Evolutionary conservation across 2,329 filamentous ascomycete species (phyloP).

Genomic region (Capronia coronata): DNA sequence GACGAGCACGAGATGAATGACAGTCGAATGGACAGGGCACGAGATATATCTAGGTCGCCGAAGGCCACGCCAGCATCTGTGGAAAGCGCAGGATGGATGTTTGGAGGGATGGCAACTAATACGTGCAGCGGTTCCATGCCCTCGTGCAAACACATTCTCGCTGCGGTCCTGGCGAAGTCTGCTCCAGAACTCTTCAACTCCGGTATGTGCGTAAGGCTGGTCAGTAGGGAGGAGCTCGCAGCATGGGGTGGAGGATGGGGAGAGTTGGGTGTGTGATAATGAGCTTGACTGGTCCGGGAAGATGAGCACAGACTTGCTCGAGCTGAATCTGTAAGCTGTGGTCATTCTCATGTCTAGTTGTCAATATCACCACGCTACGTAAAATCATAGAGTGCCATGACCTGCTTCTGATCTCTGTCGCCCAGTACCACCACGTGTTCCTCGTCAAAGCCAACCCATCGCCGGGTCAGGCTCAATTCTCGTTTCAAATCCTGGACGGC

Average conservation of each 20-base stretch:
- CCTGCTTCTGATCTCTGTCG: conserved; percentile 61
- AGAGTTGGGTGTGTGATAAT: conserved; percentile 28
- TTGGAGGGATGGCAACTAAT: conserved; percentile 35
- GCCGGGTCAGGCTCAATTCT: conserved; percentile 42
- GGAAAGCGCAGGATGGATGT: conserved; percentile 28
- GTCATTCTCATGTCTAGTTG: too few species aligned
- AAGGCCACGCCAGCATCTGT: not conserved
- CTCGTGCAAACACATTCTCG: conserved; percentile 83
- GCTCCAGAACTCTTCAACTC: conserved; percentile 54
- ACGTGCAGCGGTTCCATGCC: conserved; percentile 37
- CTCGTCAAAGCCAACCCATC: conserved; percentile 82
- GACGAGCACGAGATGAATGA: conserved; percentile 26
- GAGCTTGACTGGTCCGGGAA: too few species aligned
- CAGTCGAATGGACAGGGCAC: not conserved
- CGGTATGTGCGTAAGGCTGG: conserved; percentile 50
- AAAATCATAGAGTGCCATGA: conserved; percentile 81
- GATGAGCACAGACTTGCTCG: too few species aligned
- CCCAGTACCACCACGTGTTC: conserved; percentile 84
- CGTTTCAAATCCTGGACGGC: conserved; percentile 35
- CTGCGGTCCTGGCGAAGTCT: conserved; percentile 66
- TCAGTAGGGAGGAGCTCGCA: conserved; percentile 62
- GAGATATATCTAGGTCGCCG: not conserved
- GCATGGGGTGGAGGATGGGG: conserved; percentile 55
- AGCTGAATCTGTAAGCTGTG: too few species aligned
- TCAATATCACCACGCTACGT: too few species aligned